Evolutionary conservation across 163 green algal species (phyloP).

Genomic region (Scenedesmus sp.): DNA sequence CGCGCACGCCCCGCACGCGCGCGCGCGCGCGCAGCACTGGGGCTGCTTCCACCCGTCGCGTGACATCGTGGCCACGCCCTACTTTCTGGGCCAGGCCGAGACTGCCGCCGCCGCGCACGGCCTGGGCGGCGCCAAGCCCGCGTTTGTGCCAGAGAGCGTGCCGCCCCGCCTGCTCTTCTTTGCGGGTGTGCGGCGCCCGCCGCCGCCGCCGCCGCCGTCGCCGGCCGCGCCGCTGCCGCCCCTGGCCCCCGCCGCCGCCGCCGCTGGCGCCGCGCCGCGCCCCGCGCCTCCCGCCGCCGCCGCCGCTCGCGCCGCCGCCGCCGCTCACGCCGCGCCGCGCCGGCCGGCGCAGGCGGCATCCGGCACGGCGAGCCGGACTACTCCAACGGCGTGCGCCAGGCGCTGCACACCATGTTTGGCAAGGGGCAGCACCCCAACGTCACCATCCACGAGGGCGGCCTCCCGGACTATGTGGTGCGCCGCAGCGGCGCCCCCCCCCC

Average conservation of each 20-base stretch:
- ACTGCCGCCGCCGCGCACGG: neutral
- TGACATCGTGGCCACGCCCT: conserved; percentile 9
- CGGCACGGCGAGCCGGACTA: neutral
- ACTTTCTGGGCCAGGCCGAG: neutral
- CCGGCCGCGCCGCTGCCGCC: too few species aligned
- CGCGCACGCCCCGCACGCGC: too few species aligned
- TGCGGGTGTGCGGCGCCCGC: neutral
- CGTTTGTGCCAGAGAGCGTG: neutral
- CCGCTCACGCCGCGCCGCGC: too few species aligned
- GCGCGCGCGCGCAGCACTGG: conserved; percentile 22
- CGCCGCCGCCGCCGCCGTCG: too few species aligned
- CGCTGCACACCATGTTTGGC: conserved; percentile 2
- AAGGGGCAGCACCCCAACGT: neutral
- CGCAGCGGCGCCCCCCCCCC: too few species aligned
- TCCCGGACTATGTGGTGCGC: neutral
- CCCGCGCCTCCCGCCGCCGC: neutral
- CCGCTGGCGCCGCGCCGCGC: too few species aligned
- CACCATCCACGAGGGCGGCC: conserved; percentile 4
- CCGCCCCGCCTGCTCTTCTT: conserved; percentile 21
- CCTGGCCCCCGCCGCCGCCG: too few species aligned
- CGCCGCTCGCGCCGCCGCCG: neutral
- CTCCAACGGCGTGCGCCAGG: conserved; percentile 7
- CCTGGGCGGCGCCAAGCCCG: neutral
- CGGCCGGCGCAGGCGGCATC: conserved; percentile 11
- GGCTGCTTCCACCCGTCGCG: conserved; percentile 13